Evolutionary conservation across 768 basidiomycete genomes (phyloP).

Genomic region (Suillus cothurnatus): DNA sequence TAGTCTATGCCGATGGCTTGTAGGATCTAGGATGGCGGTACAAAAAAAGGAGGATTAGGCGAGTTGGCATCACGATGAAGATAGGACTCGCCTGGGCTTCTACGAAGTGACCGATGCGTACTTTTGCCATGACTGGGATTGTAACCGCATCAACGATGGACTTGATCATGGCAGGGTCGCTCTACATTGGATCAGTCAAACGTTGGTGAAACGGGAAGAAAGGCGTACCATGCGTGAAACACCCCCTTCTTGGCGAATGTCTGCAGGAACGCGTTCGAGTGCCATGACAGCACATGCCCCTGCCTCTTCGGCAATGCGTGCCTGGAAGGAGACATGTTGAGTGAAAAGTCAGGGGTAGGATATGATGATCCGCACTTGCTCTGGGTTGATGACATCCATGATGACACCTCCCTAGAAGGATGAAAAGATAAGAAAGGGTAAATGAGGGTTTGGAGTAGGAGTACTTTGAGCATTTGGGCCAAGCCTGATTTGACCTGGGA

Average conservation of each 20-base stretch:
- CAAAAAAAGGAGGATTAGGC: neutral
- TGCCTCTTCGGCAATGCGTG: constrained; percentile 95
- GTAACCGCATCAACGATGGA: constrained; percentile 93
- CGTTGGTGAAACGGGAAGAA: neutral
- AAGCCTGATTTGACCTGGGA: constrained; percentile 87
- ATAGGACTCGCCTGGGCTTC: constrained; percentile 76
- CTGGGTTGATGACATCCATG: constrained; percentile 92
- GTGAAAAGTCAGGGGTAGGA: constrained; percentile 10
- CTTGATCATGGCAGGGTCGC: constrained; percentile 96
- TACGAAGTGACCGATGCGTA: constrained; percentile 95
- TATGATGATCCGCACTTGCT: constrained; percentile 48
- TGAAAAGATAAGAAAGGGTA: constrained; percentile 10
- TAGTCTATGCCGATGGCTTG: constrained; percentile 96
- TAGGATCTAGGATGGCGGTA: constrained; percentile 61
- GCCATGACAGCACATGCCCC: constrained; percentile 99
- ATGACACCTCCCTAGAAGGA: constrained; percentile 73
- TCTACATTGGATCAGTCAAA: constrained; percentile 42
- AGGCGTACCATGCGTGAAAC: constrained; percentile 90
- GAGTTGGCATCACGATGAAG: neutral
- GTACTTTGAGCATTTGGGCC: constrained; percentile 95
- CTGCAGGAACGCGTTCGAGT: constrained; percentile 91
- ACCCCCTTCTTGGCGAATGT: constrained; percentile 89
- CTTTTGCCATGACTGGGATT: constrained; percentile 96
- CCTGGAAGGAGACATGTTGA: constrained; percentile 45
- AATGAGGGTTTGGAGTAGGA: constrained; percentile 20